These are phyloP conservation scores for Fomitopsis pulvina DNA, from an alignment of 768 basidiomycete genomes.

Conservation along the genomic window DNA sequence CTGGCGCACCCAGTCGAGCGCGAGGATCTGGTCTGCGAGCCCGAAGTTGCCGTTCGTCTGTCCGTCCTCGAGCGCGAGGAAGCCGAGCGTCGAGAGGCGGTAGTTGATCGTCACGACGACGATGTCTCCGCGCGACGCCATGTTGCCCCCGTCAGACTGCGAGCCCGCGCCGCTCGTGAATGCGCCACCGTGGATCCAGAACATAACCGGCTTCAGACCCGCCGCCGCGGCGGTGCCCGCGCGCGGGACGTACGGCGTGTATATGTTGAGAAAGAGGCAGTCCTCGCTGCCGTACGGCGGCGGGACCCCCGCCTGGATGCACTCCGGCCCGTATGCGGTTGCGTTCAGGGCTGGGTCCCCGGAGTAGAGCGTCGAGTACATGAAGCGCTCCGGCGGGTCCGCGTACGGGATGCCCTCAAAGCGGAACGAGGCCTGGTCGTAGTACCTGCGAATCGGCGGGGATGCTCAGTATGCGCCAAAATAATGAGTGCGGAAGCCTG, in stretches of 20 bases:
- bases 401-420: constrained; percentile 48
- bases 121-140: constrained; percentile 37
- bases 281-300: constrained; percentile 29
- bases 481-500: background rate
- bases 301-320: constrained; percentile 19
- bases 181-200: constrained; percentile 47
- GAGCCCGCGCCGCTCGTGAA: constrained; percentile 34
- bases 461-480: background rate
- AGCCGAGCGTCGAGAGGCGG: constrained; percentile 35
- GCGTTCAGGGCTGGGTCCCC: constrained; percentile 23
- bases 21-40: constrained; percentile 35
- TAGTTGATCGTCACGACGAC: constrained; percentile 33
- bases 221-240: constrained; percentile 8
- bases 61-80: constrained; percentile 36
- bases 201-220: constrained; percentile 37
- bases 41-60: constrained; percentile 43
- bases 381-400: constrained; percentile 34
- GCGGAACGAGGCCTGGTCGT: constrained; percentile 42
- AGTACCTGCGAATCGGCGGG: constrained; percentile 24
- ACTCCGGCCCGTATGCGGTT: constrained; percentile 18
- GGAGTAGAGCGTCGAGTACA: constrained; percentile 32
- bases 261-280: constrained; percentile 42
- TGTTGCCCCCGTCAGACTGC: constrained; percentile 38
- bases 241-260: constrained; percentile 32
- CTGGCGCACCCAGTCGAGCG: constrained; percentile 39